Evolutionary conservation across 495 filamentous ascomycete species (phyloP).

Genomic region (Aspergillus cavernicola): DNA sequence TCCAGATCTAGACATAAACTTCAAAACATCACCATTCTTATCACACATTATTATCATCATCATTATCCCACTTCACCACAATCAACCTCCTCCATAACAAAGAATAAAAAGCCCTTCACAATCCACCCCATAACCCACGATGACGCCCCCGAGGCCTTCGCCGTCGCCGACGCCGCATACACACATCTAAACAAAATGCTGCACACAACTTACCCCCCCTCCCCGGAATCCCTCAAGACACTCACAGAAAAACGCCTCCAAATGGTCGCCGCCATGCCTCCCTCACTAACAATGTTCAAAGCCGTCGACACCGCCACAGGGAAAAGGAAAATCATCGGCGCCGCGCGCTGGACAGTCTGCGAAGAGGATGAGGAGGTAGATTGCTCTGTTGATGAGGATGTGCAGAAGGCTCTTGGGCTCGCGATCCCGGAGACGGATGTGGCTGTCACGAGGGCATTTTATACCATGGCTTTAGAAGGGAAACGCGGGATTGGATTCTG

Average conservation of each 20-base stretch:
- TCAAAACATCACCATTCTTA: no score
- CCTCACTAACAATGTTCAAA: constrained; percentile 3
- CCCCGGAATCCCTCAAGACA: neutral
- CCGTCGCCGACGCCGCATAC: neutral
- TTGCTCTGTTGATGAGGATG: constrained; percentile 6
- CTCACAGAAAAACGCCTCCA: neutral
- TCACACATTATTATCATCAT: no score
- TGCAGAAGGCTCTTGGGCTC: neutral
- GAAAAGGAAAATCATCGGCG: constrained; percentile 19
- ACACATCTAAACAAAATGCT: neutral
- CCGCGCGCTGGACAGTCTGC: constrained; percentile 22
- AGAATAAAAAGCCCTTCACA: neutral
- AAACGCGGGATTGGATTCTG: constrained; percentile 2
- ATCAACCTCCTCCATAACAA: no score
- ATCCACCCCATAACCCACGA: neutral
- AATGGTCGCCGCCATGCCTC: neutral
- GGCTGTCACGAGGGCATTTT: neutral
- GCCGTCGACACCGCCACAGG: constrained; percentile 16
- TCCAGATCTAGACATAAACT: no score
- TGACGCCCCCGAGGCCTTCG: neutral
- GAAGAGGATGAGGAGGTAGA: constrained; percentile 3
- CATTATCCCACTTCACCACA: no score
- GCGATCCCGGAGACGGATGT: constrained; percentile 9
- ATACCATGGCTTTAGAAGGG: neutral
- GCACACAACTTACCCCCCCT: neutral